Conservation (phyloP, 768 basidiomycete species). For the Serpula lacrymans region DNA sequence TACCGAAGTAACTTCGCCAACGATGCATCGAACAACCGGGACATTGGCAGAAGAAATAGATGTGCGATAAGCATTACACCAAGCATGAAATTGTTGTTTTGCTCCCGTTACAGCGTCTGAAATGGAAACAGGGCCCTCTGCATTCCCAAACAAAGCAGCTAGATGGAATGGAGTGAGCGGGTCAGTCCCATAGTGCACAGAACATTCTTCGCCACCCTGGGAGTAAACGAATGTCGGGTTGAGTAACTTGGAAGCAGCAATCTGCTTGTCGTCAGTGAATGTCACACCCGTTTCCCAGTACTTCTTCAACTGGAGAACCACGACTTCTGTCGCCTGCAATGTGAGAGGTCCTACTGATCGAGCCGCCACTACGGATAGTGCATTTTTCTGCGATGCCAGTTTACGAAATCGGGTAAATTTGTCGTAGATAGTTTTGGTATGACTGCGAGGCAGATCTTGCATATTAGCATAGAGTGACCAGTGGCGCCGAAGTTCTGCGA, state of each 20-base stretch:
- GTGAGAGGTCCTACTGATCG: constrained; percentile 12
- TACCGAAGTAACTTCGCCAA: constrained; percentile 7
- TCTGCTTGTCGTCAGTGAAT: constrained; percentile 7
- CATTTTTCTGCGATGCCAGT: neutral
- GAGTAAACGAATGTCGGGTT: constrained; percentile 20
- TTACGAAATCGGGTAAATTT: neutral
- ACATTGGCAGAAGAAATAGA: neutral
- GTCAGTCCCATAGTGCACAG: constrained; percentile 13
- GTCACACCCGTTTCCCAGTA: constrained; percentile 15
- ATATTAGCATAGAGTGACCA: constrained; percentile 10
- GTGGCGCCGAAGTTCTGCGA: constrained; percentile 12
- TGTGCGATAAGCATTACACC: constrained; percentile 11
- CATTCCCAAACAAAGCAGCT: constrained; percentile 10
- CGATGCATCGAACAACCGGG: constrained; percentile 10
- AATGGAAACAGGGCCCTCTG: no score
- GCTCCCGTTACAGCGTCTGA: constrained; percentile 12
- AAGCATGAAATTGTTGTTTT: constrained; percentile 10
- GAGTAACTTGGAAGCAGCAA: constrained; percentile 9
- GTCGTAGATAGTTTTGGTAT: neutral
- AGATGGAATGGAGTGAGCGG: constrained; percentile 13
- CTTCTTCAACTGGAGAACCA: neutral
- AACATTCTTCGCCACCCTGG: constrained; percentile 8
- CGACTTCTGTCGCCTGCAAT: neutral
- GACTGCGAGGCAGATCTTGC: constrained; percentile 2
- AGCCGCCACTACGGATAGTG: no score